Evolutionary conservation across 257 asterid species (phyloP), one percentile per base, ranked within the genome.

Genomic region (Nicotiana undulata): DNA sequence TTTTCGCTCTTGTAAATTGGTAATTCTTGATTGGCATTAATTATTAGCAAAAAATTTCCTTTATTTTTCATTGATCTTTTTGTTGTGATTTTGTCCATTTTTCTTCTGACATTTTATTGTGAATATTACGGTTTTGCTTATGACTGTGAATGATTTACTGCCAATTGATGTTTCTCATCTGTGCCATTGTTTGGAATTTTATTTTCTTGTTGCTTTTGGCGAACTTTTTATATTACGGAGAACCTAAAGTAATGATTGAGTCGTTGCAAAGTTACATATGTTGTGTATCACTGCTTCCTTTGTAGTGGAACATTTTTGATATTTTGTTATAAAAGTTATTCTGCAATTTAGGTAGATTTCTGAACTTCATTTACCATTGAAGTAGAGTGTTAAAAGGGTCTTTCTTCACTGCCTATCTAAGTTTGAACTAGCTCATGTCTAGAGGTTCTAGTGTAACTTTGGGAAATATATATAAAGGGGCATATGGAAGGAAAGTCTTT

Each of bases 1-100:
- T 59, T 81, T 79, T 86, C 61, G 82, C 86, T 81, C 85, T 89
- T 91, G 97, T 94, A 90, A 87, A 92, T 91, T 86, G 98, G 95
- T 92, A 92, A 90, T 52, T 84, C 83, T 84, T 85, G 78, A 63
- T 84, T 86, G 76, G 20, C 87, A 80, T 82, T 85, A 79, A 80
- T 82, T 85, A 79, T 83, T 81, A 85, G 80, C 77, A 44, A 63
- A 40, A 40, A 0, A 0, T 40, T 40, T 40, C 49, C 49, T 9
- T 40, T 2, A 40, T 40, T 53, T 82, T 44, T 12, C 32, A 15
- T 22, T 24, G 16, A 18, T 77, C 58, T 58, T 52, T 58, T 49
- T 81, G 65, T 40, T 40, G 34, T 72, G 80, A 74, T 28, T 83
- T 72, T 65, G 59, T 75, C 72, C 64, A 80, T 32, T 60, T 77